Conservation (phyloP, 495 filamentous ascomycete genomes). For the Neurospora africana region DNA sequence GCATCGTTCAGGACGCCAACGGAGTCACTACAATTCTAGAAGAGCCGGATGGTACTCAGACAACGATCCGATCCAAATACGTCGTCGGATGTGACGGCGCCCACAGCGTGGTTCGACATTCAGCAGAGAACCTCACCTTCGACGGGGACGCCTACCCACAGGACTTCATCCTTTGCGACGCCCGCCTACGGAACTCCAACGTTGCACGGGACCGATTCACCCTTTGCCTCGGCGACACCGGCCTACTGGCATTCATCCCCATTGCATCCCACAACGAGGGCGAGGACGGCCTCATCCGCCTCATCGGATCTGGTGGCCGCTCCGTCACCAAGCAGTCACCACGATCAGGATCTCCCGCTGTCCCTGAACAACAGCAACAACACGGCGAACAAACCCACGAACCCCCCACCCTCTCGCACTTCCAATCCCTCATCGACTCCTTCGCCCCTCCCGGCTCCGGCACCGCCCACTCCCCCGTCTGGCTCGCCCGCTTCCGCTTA, state of each 20-base stretch:
- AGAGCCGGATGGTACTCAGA: constrained; percentile 9
- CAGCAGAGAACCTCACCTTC: constrained; percentile 29
- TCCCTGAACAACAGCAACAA: not conserved
- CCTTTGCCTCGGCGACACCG: constrained; percentile 15
- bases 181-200: constrained; percentile 20
- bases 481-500: constrained; percentile 31
- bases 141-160: constrained; percentile 31
- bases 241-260: constrained; percentile 23
- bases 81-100: constrained; percentile 39
- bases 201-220: constrained; percentile 19
- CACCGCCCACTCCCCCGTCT: constrained; percentile 22
- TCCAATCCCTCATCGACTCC: constrained; percentile 18
- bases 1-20: constrained; percentile 22
- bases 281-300: constrained; percentile 14
- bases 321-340: constrained; percentile 3
- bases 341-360: no score
- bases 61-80: constrained; percentile 27
- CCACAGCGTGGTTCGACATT: constrained; percentile 29
- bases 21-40: constrained; percentile 24
- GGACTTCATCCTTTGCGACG: constrained; percentile 37
- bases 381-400: constrained; percentile 6
- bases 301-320: constrained; percentile 15
- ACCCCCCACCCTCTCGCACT: constrained; percentile 20
- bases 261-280: not conserved
- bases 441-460: constrained; percentile 24